Evolutionary conservation across 108 stramenopile species (phyloP), one percentile per base, ranked within the genome.

Genomic region (Cylindrotheca closterium): DNA sequence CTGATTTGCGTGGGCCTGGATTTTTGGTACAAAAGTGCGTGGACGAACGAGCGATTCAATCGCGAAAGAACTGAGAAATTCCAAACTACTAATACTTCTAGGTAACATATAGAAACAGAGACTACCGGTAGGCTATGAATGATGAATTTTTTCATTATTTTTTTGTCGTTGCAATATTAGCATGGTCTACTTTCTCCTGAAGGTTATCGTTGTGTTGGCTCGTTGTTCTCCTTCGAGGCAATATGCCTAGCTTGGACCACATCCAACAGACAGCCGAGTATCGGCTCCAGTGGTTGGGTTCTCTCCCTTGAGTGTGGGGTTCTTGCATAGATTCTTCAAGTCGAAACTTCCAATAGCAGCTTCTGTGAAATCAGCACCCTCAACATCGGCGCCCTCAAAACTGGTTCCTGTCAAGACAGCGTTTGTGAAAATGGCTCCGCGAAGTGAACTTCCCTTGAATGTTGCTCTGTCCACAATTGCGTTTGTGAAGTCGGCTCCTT

Each of bases 291-390:
- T 96, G 1, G 61, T 70, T 1, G 95, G 91, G 60, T 98, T 98
- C 32, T 84, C 84, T 28, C 97, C 97, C 84, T 93, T 90, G 42
- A 98, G 75, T 5, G 97, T 95, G 21, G 97, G 97, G 62, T 98
- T 98, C 73, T 93, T 91, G 86, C 97, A 98, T 46, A 98, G 74
- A 47, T 78, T 82, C 56, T 79, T 73, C 56, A 93, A 80, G 68
- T 98, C 96, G 63, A 93, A 98, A 54, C 90, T 89, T 31, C 96
- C 96, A 60, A 96, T 79, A 58, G 84, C 86, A 0, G 92, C 82
- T 55, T 94, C 95, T 0, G 94, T 92, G 70, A 98, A 98, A 77
- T 98, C 97, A 1, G 94, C 92, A 54, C 79, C 71, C 60, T 96
- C 95, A 22, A 98, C 83, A 76, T 97, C 79, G 10, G 96, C 94